Percentiles rank a stretch among this genome's conserved stretches.
These are phyloP conservation scores for Stagonosporopsis vannaccii DNA, from an alignment of 2,329 filamentous ascomycete genomes.

Conservation along the genomic window DNA sequence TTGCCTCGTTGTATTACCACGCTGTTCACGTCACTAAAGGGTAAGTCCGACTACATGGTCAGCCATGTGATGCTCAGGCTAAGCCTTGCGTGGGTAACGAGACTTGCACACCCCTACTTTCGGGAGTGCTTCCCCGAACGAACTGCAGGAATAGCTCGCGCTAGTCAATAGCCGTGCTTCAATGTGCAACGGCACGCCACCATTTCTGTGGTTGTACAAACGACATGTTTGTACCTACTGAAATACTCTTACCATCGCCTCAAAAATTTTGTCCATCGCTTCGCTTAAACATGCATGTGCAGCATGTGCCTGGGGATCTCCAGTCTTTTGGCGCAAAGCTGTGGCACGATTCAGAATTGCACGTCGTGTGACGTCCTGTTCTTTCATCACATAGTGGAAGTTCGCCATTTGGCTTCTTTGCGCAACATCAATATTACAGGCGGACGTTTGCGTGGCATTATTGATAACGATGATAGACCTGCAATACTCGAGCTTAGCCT, in stretches of 20 bases:
- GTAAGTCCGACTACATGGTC: constrained; percentile 5
- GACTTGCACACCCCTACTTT: constrained; percentile 7
- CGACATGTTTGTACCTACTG: constrained; percentile 18
- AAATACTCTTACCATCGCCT: too few species aligned
- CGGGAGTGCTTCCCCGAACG: constrained; percentile 27
- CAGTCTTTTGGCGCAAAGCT: constrained; percentile 4
- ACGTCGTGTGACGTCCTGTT: not conserved
- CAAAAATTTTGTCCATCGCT: constrained; percentile 8
- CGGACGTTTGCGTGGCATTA: not conserved
- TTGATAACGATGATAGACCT: not conserved
- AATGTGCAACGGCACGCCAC: constrained; percentile 23
- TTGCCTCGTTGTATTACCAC: constrained; percentile 5
- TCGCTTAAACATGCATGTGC: constrained; percentile 28
- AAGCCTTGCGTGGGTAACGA: constrained; percentile 11
- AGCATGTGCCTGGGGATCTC: constrained; percentile 19
- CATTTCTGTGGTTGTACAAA: constrained; percentile 23
- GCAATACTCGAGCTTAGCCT: not conserved
- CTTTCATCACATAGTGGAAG: not conserved
- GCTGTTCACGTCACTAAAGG: constrained; percentile 9
- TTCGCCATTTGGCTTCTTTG: not conserved
- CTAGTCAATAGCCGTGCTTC: constrained; percentile 20
- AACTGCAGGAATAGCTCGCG: constrained; percentile 18
- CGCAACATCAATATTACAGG: not conserved
- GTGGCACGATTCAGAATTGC: constrained; percentile 7
- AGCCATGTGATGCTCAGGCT: constrained; percentile 17